Conservation (phyloP, 257 asterid species). For the Anisodus acutangulus region DNA sequence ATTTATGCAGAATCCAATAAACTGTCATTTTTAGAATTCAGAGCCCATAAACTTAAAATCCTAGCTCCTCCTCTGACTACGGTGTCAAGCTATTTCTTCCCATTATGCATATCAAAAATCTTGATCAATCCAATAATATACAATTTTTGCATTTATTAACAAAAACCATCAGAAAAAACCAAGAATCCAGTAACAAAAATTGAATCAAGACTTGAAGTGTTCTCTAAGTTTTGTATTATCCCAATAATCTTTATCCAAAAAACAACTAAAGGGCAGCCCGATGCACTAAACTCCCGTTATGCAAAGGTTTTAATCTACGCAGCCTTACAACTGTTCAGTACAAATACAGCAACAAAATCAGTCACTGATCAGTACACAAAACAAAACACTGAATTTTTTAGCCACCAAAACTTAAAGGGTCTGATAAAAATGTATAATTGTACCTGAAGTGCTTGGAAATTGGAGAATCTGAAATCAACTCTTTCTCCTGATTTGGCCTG, state of each 20-base stretch:
- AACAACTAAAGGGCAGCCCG: neutral
- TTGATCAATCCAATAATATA: neutral
- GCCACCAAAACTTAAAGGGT: neutral
- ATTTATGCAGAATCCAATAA: too few species aligned
- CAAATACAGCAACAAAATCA: neutral
- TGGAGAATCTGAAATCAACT: conserved; percentile 82
- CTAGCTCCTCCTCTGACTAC: too few species aligned
- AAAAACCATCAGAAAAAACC: neutral
- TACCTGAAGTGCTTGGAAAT: conserved; percentile 93
- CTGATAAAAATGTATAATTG: neutral
- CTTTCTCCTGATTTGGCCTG: conserved; percentile 54
- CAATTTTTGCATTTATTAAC: neutral
- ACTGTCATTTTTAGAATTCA: too few species aligned
- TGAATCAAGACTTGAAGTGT: neutral
- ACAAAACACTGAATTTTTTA: neutral
- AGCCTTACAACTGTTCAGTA: too few species aligned
- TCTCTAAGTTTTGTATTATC: neutral
- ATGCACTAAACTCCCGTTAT: too few species aligned
- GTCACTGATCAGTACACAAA: neutral
- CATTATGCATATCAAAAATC: neutral
- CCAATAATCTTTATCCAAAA: neutral
- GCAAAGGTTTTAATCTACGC: too few species aligned
- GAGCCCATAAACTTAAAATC: too few species aligned
- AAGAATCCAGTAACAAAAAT: neutral
- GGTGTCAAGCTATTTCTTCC: neutral